Evolutionary conservation across 2,329 filamentous ascomycete genomes (phyloP).

Genomic region (Fusarium drepaniforme): DNA sequence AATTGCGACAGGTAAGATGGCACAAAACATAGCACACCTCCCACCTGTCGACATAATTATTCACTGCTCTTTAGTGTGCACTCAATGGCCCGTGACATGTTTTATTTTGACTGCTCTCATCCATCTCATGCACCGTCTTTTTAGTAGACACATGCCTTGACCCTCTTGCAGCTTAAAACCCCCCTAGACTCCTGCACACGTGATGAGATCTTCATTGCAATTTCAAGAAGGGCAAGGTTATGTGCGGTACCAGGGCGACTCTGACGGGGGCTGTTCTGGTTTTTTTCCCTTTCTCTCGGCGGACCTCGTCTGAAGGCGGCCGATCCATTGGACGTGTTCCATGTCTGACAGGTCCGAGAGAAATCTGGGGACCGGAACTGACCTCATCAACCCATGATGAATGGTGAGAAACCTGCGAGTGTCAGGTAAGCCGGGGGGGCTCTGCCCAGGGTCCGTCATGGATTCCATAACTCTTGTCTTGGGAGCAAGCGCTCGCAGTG

Average conservation of each 20-base stretch:
- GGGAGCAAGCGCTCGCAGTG: slow-evolving; percentile 6
- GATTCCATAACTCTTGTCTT: background rate
- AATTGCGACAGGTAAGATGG: background rate
- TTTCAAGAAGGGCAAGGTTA: slow-evolving; percentile 35
- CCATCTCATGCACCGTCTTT: slow-evolving; percentile 6
- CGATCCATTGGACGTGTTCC: slow-evolving; percentile 12
- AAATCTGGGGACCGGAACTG: slow-evolving; percentile 37
- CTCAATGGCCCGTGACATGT: background rate
- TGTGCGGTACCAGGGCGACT: slow-evolving; percentile 17
- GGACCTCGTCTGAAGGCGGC: background rate
- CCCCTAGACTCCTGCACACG: slow-evolving; percentile 40
- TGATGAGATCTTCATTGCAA: slow-evolving; percentile 46
- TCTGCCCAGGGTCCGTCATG: background rate
- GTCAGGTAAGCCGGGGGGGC: slow-evolving; percentile 8
- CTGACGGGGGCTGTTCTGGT: slow-evolving; percentile 12
- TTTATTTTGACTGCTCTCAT: slow-evolving; percentile 8
- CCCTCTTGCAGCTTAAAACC: slow-evolving; percentile 15
- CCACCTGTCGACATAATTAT: background rate
- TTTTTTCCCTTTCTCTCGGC: background rate
- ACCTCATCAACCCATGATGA: slow-evolving; percentile 31
- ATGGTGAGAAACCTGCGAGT: slow-evolving; percentile 25
- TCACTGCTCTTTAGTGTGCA: background rate
- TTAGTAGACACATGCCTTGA: slow-evolving; percentile 10
- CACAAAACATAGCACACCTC: no score
- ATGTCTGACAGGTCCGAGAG: slow-evolving; percentile 8